Conservation (phyloP, 768 basidiomycete genomes). For the Suillus weaverae region DNA sequence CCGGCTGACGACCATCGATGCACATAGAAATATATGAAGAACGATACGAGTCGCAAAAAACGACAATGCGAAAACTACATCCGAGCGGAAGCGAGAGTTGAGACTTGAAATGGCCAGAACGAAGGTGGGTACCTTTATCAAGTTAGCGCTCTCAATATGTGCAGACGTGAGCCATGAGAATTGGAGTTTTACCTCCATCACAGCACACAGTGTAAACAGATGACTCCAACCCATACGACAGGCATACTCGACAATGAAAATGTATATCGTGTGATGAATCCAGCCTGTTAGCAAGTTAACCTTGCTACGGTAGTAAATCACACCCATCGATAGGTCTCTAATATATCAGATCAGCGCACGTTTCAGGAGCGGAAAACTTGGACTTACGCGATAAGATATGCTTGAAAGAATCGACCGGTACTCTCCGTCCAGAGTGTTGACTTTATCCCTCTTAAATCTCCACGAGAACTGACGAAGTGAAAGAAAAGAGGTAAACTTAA, state of each 20-base stretch:
- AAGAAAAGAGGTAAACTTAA: constrained; percentile 41
- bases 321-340: constrained; percentile 49
- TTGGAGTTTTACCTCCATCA: constrained; percentile 45
- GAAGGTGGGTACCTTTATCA: constrained; percentile 50
- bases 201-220: constrained; percentile 43
- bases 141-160: neutral
- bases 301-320: constrained; percentile 45
- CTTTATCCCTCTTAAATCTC: constrained; percentile 27
- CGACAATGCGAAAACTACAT: constrained; percentile 46
- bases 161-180: constrained; percentile 11
- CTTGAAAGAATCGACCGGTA: constrained; percentile 44
- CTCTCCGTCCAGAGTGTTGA: constrained; percentile 23
- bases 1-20: constrained; percentile 33
- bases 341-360: constrained; percentile 2
- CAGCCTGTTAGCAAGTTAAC: constrained; percentile 55
- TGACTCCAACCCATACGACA: constrained; percentile 37
- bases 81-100: constrained; percentile 44
- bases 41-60: constrained; percentile 56
- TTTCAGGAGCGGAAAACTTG: constrained; percentile 13
- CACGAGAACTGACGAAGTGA: constrained; percentile 27
- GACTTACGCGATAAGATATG: constrained; percentile 41
- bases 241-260: constrained; percentile 41
- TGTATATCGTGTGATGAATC: constrained; percentile 49
- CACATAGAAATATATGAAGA: constrained; percentile 42
- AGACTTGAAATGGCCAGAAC: constrained; percentile 48